Base-by-base conservation (phyloP, 2,329 filamentous ascomycete genomes). In the Colletotrichum tropicale region DNA sequence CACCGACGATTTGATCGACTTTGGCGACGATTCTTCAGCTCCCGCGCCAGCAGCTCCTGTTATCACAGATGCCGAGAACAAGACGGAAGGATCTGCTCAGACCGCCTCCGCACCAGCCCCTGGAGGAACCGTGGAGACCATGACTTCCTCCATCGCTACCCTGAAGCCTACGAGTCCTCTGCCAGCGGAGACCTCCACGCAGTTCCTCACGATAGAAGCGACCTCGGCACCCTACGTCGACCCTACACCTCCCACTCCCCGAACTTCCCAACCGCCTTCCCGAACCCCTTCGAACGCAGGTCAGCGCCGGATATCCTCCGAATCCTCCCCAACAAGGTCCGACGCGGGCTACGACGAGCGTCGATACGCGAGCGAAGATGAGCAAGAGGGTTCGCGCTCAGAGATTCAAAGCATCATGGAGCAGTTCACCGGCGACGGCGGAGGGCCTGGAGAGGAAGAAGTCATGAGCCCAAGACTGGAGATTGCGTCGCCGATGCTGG, bases 391-490 rank as follows among this genome's bases (percentile, higher is more conserved):
- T 67, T 95, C 94, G 2, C 91, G 92, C 75, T 93, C 94, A 8
- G 97, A 99, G 86, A 98, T 99, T 76, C 95, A 98, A 85, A 98
- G 91, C 82, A 98, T 99, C 83, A 98, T 99, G 95, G 95, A 95
- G 77, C 97, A 98, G 85, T 98, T 98, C 80, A 93, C 94, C 79
- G 93, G 95, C 81, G 92, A 92, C 66, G 92, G 92, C 32, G 92
- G 92, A 67, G 94, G 93, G 0, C 94, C 93, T 3, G 93, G 90
- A 7, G 92, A 91, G 76, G 93, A 96, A 66, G 95, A 98, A 83
- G 95, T 98, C 81, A 98, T 98, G 95, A 98, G 96, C 77, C 96
- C 96, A 7, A 91, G 95, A 34, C 85, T 98, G 58, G 96, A 96
- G 83, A 90, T 96, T 75, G 92, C 95, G n/a, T 94, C 94, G 34